phyloP scores from a whole-genome alignment of 1,139 yeast species.

The Lodderomyces elongisporus region DNA sequence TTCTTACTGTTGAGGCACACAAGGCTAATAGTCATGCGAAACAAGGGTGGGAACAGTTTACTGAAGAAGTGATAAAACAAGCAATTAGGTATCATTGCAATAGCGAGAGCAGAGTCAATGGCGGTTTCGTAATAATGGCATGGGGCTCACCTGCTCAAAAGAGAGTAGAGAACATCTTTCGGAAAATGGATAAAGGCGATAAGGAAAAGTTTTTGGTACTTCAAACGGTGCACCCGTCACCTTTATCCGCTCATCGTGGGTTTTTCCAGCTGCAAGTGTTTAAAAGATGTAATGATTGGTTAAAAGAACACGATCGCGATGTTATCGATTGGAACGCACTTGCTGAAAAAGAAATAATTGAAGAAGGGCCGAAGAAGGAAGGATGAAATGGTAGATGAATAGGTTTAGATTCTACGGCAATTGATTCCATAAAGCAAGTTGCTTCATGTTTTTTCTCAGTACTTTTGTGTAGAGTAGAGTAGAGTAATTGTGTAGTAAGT shows the following conservation, averaged over 20 bases:
- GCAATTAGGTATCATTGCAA: conserved; percentile 33
- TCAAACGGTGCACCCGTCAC: conserved; percentile 88
- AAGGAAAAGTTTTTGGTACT: conserved; percentile 44
- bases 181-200: conserved; percentile 20
- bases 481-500: too few relatives aligned
- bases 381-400: background rate
- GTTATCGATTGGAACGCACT: conserved; percentile 61
- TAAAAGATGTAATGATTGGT: conserved; percentile 69
- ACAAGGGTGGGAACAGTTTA: conserved; percentile 91
- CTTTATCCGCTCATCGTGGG: conserved; percentile 82
- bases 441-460: too few relatives aligned
- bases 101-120: conserved; percentile 12
- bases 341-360: background rate
- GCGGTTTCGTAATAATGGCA: conserved; percentile 74
- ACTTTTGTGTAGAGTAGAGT: too few relatives aligned
- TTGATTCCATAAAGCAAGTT: too few relatives aligned
- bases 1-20: conserved; percentile 89
- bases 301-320: conserved; percentile 40
- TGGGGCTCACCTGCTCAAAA: conserved; percentile 96
- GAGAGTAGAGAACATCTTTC: conserved; percentile 47
- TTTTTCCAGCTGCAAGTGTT: conserved; percentile 75
- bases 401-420: too few relatives aligned
- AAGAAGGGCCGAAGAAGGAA: background rate
- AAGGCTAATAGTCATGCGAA: conserved; percentile 89
- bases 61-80: conserved; percentile 58